Evolutionary conservation across 1,139 yeast genomes (phyloP), one percentile per base, ranked within the genome.

Genomic region (Pichia sp.): DNA sequence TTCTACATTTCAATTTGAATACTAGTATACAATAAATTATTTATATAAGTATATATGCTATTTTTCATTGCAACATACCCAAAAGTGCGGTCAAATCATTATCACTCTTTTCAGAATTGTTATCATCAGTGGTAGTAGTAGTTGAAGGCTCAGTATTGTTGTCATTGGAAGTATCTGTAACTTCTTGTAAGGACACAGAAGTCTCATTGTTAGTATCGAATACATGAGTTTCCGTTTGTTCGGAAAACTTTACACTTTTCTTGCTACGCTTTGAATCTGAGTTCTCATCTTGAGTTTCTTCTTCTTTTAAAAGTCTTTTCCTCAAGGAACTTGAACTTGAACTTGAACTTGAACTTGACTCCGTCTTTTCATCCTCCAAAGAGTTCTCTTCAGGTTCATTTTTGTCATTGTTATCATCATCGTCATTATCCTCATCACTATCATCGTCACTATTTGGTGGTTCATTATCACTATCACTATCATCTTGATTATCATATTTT

Each of bases 401-500:
- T 24, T 21, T 28, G 22, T 23, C 32, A 14, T 31, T 22, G 2
- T 35, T 22, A 17, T 40, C 45, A 28, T 36, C 45, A 14, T 25
- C 38, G 21, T 30, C 43, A 11, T 39, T 39, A 24, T 39, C 41
- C 8, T 59, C 53, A 28, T 58, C 58, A 17, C 55, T 46, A 15
- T 64, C 63, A 46, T 63, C 58, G 18, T 53, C 58, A 34, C 34
- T 28, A 34, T 39, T 30, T 7, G 18, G 23, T 18, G 11, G 28
- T 34, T 63, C 66, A 14, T 58, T 53, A 28, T 59, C 58, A 20
- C 56, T 46, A 18, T 64, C 63, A 46, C 64, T 58, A 15, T 52
- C 58, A 15, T 60, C 67, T 23, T 63, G 64, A 9, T 54, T 58
- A 30, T 59, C 52, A 44, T 68, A 38, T 58, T 61, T 25, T 63